These are phyloP conservation scores for Candida montana DNA, from an alignment of 805 yeast species.

Conservation along the genomic window DNA sequence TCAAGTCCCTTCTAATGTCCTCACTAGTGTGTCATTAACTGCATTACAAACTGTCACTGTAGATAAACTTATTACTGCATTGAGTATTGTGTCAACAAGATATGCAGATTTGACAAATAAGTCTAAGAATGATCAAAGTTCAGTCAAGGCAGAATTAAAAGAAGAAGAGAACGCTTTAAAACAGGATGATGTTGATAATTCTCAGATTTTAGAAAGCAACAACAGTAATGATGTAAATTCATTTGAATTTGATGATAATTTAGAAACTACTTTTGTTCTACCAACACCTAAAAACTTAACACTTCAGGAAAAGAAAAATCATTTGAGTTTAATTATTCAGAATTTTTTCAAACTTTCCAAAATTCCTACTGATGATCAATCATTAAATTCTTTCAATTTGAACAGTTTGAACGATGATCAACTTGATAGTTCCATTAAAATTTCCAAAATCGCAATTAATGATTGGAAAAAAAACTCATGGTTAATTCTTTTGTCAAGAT, in stretches of 20 bases:
- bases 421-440: slow-evolving; percentile 20
- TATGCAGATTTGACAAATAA: slow-evolving; percentile 43
- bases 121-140: slow-evolving; percentile 4
- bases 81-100: slow-evolving; percentile 65
- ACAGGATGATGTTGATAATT: slow-evolving; percentile 23
- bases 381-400: slow-evolving; percentile 15
- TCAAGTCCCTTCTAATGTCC: slow-evolving; percentile 56
- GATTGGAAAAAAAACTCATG: slow-evolving; percentile 70
- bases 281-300: slow-evolving; percentile 55
- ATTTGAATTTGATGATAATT: slow-evolving; percentile 31
- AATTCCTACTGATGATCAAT: slow-evolving; percentile 19
- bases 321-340: slow-evolving; percentile 50
- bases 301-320: slow-evolving; percentile 50
- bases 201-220: slow-evolving; percentile 12
- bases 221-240: slow-evolving; percentile 13
- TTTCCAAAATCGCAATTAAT: slow-evolving; percentile 28
- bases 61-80: slow-evolving; percentile 52
- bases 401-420: slow-evolving; percentile 17
- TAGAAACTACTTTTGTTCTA: slow-evolving; percentile 42
- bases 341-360: slow-evolving; percentile 50
- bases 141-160: slow-evolving; percentile 26
- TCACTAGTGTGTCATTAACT: slow-evolving; percentile 58
- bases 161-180: slow-evolving; percentile 24
- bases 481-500: slow-evolving; percentile 66
- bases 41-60: slow-evolving; percentile 56